phyloP scores from a whole-genome alignment of 805 yeast genomes.

The Ogataea paraovalis region DNA sequence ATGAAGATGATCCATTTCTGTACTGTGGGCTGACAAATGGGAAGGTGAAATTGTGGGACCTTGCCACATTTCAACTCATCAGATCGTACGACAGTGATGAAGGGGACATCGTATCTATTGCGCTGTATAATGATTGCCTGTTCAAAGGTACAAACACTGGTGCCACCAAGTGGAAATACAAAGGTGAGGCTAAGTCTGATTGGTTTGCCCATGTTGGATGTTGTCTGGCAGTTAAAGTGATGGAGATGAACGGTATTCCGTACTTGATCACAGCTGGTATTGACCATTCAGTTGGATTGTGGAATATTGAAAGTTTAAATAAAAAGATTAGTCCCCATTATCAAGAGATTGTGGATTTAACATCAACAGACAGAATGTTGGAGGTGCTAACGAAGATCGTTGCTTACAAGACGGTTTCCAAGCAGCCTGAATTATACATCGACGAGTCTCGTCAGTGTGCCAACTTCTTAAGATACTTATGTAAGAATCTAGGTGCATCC shows the following conservation, averaged over 20 bases:
- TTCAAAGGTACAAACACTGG: conserved; percentile 58
- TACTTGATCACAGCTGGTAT: conserved; percentile 65
- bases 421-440: conserved; percentile 59
- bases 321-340: conserved; percentile 5
- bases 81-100: conserved; percentile 39
- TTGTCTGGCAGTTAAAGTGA: conserved; percentile 54
- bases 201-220: conserved; percentile 55
- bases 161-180: conserved; percentile 49
- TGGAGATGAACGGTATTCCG: conserved; percentile 36
- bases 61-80: conserved; percentile 70
- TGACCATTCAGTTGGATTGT: conserved; percentile 63
- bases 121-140: conserved; percentile 51
- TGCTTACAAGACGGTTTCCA: conserved; percentile 73
- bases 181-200: conserved; percentile 38
- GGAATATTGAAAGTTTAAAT: conserved; percentile 49
- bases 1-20: conserved; percentile 59
- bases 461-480: conserved; percentile 56
- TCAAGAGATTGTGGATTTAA: conserved; percentile 7
- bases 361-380: conserved; percentile 51
- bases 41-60: conserved; percentile 77
- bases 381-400: conserved; percentile 58
- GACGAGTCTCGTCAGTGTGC: conserved; percentile 89
- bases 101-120: conserved; percentile 58
- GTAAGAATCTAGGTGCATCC: conserved; percentile 67
- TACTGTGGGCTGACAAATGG: conserved; percentile 83